Evolutionary conservation across 2,329 filamentous ascomycete species (phyloP).

Genomic region (Nemania sp.): DNA sequence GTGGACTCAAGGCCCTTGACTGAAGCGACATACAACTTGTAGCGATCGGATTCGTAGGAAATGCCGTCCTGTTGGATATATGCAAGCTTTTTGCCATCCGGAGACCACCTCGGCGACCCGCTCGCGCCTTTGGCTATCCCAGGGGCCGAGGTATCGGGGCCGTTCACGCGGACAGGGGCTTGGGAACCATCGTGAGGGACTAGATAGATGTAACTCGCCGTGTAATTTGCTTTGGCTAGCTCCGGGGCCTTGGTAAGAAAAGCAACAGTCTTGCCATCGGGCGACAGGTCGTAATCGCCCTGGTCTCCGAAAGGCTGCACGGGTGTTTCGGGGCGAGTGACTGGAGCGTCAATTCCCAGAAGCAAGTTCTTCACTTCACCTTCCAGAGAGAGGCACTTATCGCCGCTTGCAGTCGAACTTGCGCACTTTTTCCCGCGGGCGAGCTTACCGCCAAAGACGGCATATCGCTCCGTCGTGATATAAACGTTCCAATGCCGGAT

Average conservation of each 20-base stretch:
- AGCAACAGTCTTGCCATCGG: conserved; percentile 18
- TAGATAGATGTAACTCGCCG: conserved; percentile 23
- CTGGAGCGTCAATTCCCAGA: conserved; percentile 13
- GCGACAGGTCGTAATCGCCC: conserved; percentile 21
- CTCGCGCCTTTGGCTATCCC: conserved; percentile 18
- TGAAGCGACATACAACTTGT: conserved; percentile 17
- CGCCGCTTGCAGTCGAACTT: no score
- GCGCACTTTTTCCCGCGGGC: conserved; percentile 1
- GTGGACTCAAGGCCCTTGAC: conserved; percentile 13
- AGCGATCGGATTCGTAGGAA: conserved; percentile 20
- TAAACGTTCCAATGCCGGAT: conserved; percentile 24
- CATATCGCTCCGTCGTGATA: conserved; percentile 17
- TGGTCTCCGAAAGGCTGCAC: conserved; percentile 22
- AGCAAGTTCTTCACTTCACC: conserved; percentile 21
- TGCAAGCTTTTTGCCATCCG: conserved; percentile 21
- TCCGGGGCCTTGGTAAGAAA: conserved; percentile 24
- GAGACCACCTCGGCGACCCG: conserved; percentile 20
- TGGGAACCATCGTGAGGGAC: conserved; percentile 20
- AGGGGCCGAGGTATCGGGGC: conserved; percentile 15
- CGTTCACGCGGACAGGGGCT: conserved; percentile 18
- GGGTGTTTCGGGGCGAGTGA: conserved; percentile 22
- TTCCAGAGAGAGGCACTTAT: conserved; percentile 8
- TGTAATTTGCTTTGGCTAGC: conserved; percentile 20
- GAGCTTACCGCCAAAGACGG: conserved; percentile 21
- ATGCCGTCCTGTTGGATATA: conserved; percentile 20